A percentile compares a stretch with the other conserved stretches of the same genome.
These are phyloP conservation scores for Carnegiea gigantea DNA, from an alignment of 179 eudicot species.

Conservation along the genomic window DNA sequence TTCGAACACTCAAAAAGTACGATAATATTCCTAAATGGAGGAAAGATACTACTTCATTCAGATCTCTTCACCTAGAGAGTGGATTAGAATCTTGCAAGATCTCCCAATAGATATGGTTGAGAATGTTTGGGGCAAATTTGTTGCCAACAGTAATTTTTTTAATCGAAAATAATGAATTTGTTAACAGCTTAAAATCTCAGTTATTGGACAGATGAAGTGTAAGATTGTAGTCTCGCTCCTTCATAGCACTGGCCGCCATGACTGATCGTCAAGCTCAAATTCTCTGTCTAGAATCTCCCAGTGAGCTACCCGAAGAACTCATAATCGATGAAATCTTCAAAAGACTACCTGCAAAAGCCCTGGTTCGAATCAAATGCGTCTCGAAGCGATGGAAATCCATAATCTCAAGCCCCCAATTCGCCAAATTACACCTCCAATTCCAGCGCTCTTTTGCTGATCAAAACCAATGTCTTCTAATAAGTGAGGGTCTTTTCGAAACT, in stretches of 20 bases:
- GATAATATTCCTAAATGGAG: too few species aligned
- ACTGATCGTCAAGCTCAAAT: neutral
- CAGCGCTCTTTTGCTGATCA: neutral
- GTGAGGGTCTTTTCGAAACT: neutral
- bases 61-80: too few species aligned
- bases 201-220: too few species aligned
- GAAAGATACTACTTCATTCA: too few species aligned
- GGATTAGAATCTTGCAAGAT: too few species aligned
- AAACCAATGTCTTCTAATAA: neutral
- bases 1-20: too few species aligned
- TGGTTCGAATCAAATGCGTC: slow-evolving; percentile 4
- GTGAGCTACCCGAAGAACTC: neutral
- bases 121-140: too few species aligned
- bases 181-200: too few species aligned
- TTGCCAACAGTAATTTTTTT: too few species aligned
- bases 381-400: slow-evolving; percentile 11
- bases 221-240: too few species aligned
- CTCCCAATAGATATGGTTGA: too few species aligned
- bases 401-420: slow-evolving; percentile 13
- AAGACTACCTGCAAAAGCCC: neutral
- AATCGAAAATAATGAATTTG: too few species aligned
- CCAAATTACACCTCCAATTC: slow-evolving; percentile 1
- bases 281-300: neutral
- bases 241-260: neutral
- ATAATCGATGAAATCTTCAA: neutral